These are phyloP conservation scores for Diutina rugosa DNA, from an alignment of 1,139 yeast genomes.

Conservation along the genomic window DNA sequence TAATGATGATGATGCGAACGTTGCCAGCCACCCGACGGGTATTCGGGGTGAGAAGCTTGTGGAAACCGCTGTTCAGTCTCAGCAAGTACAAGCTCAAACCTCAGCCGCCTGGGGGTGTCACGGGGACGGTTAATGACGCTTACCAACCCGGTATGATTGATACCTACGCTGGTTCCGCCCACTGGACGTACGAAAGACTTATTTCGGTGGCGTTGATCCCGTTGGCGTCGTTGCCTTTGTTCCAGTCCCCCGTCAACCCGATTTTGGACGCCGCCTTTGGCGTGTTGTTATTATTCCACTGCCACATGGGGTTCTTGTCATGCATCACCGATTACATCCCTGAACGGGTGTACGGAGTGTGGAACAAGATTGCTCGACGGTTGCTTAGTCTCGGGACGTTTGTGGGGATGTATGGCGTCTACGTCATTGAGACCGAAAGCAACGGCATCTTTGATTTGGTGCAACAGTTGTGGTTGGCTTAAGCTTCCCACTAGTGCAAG, in stretches of 20 bases:
- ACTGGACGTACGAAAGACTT: conserved; percentile 1
- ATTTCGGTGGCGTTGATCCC: neutral
- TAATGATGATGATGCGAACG: neutral
- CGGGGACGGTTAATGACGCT: neutral
- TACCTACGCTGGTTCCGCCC: neutral
- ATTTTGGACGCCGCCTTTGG: conserved; percentile 54
- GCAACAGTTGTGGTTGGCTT: neutral
- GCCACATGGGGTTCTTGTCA: conserved; percentile 70
- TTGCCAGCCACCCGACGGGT: neutral
- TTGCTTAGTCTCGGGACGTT: conserved; percentile 24
- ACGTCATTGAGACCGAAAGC: conserved; percentile 61
- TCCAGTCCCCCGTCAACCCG: conserved; percentile 14
- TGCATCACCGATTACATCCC: conserved; percentile 90
- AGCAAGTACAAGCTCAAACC: neutral
- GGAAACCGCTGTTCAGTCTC: neutral
- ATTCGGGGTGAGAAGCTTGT: neutral
- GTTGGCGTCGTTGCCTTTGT: conserved; percentile 3
- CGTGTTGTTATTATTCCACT: conserved; percentile 53
- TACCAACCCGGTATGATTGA: neutral
- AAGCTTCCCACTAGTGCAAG: neutral
- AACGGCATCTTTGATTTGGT: conserved; percentile 42
- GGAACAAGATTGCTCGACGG: neutral
- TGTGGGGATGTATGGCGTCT: conserved; percentile 67
- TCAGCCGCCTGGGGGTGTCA: conserved; percentile 2
- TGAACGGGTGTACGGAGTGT: conserved; percentile 44